Evolutionary conservation across 1,284 basidiomycete species (phyloP), one percentile per base, ranked within the genome.

Genomic region (Ceratobasidium sp.): DNA sequence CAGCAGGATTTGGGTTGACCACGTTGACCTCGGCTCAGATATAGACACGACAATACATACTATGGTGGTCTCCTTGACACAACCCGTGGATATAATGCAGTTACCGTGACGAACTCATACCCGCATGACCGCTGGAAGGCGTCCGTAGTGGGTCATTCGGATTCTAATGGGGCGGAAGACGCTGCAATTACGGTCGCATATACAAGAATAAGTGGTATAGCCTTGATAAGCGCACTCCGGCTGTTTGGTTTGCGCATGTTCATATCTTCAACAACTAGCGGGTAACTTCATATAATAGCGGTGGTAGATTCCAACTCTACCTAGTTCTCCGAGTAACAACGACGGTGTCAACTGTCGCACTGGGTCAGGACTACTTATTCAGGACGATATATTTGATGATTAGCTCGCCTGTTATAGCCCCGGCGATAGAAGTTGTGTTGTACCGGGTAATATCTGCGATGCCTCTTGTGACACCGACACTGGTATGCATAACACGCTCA

Each of bases 381-480:
- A 86, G 79, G 86, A 86, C 82, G 85, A 85, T 76, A 83, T 86
- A 53, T 86, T 82, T 45, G 57, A 27, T 22, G 64, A 48, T 63
- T 19, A n/a, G 19, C 2, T 47, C 45, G 17, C 60, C 60, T 3
- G 27, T 63, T 63, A 63, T 24, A 45, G 36, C 27, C 17, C 60
- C n/a, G 31, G 29, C 17, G 15, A 47, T 24, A 44, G 60, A 11
- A 41, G 6, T 11, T 41, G 36, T 41, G 11, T 41, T 41, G 36
- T 11, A 41, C 4, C 36, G 11, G 36, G 36, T 5, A 41, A 41
- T 41, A 5, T 11, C 11, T 41, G 36, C 36, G 36, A 41, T n/a
- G n/a, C n/a, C 36, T 41, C 36, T 4, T 41, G 36, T 41, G 11
- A 41, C 36, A 41, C 36, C 36, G 11, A 41, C 36, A 4, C 36